A percentile compares a stretch with the other conserved stretches of the same genome.
Conservation (phyloP, 108 stramenopile species). For the Nitzschia inconspicua region DNA sequence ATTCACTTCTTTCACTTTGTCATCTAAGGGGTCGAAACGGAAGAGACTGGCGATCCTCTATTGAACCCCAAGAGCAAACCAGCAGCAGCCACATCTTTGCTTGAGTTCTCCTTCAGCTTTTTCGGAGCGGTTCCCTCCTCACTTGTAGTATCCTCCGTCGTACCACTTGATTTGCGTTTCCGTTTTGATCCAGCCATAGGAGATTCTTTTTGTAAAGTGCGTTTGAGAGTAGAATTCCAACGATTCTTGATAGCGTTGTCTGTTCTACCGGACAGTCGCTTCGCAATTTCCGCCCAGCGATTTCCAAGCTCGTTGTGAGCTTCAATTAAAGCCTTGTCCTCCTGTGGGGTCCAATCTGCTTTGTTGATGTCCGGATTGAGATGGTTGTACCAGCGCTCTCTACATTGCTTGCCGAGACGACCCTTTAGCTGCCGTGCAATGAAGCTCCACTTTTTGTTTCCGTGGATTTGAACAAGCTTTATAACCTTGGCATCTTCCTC, state of each 20-base stretch:
- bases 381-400: conserved; percentile 99
- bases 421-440: conserved; percentile 92
- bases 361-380: conserved; percentile 95
- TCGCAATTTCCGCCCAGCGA: conserved; percentile 96
- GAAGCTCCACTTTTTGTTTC: conserved; percentile 89
- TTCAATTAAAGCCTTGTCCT: conserved; percentile 79
- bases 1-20: background rate
- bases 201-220: conserved; percentile 36
- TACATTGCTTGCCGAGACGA: conserved; percentile 97
- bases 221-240: conserved; percentile 91
- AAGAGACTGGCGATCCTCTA: conserved; percentile 27
- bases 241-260: conserved; percentile 99
- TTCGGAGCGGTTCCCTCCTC: background rate
- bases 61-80: conserved; percentile 47
- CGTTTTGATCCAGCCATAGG: conserved; percentile 2
- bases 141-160: background rate
- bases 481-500: conserved; percentile 90
- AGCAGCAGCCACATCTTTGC: conserved; percentile 33
- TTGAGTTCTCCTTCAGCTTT: conserved; percentile 6
- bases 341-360: conserved; percentile 89
- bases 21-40: conserved; percentile 8
- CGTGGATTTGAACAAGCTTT: conserved; percentile 68
- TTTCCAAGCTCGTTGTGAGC: conserved; percentile 85
- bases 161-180: conserved; percentile 12
- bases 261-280: conserved; percentile 88